These are phyloP conservation scores for Aspergillus coremiiformis DNA, from an alignment of 495 filamentous ascomycete species.

Conservation along the genomic window DNA sequence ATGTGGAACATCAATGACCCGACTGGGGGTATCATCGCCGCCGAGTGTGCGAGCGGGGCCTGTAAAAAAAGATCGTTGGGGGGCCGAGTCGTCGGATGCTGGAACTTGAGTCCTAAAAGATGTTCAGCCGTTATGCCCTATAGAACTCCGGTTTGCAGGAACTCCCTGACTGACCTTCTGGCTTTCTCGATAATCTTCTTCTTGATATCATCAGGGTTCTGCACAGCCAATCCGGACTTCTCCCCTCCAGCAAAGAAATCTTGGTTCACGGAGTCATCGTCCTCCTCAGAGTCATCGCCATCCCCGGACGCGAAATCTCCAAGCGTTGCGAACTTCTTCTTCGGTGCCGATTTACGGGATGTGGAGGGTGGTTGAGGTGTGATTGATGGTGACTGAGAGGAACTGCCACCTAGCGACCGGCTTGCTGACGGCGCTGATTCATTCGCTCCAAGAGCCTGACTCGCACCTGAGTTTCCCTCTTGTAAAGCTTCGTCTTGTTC, in stretches of 20 bases:
- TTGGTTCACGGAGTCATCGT: constrained; percentile 56
- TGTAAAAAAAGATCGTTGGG: constrained; percentile 58
- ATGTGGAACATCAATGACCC: constrained; percentile 58
- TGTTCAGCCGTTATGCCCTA: constrained; percentile 1
- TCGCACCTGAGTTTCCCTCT: constrained; percentile 26
- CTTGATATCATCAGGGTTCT: constrained; percentile 72
- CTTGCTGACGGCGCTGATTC: constrained; percentile 19
- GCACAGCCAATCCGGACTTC: constrained; percentile 91
- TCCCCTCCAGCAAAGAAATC: constrained; percentile 93
- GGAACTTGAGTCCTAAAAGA: constrained; percentile 50
- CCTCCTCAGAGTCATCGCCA: constrained; percentile 55
- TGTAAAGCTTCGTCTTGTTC: constrained; percentile 54
- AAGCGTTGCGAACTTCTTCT: constrained; percentile 52
- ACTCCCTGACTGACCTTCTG: constrained; percentile 48
- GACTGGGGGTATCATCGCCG: constrained; percentile 77
- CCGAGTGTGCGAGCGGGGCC: constrained; percentile 82
- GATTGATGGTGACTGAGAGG: constrained; percentile 27
- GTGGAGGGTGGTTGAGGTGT: constrained; percentile 26
- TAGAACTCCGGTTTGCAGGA: background rate
- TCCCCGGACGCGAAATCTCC: constrained; percentile 39
- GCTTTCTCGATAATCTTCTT: constrained; percentile 80
- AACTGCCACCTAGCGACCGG: constrained; percentile 29
- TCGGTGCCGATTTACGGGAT: constrained; percentile 25
- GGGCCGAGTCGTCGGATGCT: constrained; percentile 47
- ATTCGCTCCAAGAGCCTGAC: constrained; percentile 22